A percentile compares a stretch with the other conserved stretches of the same genome.
phyloP scores from a whole-genome alignment of 176 grass and related monocot species.

The Miscanthus lutarioriparius region DNA sequence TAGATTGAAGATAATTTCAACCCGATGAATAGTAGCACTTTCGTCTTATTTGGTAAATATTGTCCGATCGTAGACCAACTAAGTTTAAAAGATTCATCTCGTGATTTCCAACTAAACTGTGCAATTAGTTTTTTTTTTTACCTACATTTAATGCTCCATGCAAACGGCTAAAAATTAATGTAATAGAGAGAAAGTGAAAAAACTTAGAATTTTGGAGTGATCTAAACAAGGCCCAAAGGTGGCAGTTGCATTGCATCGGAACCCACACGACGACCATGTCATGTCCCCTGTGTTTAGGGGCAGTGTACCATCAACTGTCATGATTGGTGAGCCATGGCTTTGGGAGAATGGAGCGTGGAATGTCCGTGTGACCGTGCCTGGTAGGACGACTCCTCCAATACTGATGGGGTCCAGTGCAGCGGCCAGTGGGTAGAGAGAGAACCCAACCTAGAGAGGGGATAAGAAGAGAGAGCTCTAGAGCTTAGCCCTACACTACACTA shows the following conservation, averaged over 20 bases:
- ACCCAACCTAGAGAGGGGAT: background rate
- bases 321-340: background rate
- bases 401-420: background rate
- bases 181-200: too few species aligned
- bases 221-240: background rate
- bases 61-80: too few species aligned
- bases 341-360: background rate
- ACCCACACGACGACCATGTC: conserved; percentile 1
- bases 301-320: background rate
- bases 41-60: too few species aligned
- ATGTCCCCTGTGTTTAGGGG: background rate
- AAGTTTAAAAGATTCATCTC: too few species aligned
- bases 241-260: background rate
- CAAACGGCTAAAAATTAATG: too few species aligned
- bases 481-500: background rate
- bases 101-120: too few species aligned
- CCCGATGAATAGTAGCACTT: too few species aligned
- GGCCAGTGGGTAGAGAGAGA: background rate
- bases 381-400: too few species aligned
- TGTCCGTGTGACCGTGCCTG: conserved; percentile 6
- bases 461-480: background rate
- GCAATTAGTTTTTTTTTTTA: too few species aligned
- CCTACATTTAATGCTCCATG: too few species aligned
- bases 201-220: too few species aligned
- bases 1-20: too few species aligned